Percentiles rank a stretch among this genome's conserved stretches.
Conservation (phyloP, 2,329 filamentous ascomycete species). For the Atkinsonella texensis region DNA sequence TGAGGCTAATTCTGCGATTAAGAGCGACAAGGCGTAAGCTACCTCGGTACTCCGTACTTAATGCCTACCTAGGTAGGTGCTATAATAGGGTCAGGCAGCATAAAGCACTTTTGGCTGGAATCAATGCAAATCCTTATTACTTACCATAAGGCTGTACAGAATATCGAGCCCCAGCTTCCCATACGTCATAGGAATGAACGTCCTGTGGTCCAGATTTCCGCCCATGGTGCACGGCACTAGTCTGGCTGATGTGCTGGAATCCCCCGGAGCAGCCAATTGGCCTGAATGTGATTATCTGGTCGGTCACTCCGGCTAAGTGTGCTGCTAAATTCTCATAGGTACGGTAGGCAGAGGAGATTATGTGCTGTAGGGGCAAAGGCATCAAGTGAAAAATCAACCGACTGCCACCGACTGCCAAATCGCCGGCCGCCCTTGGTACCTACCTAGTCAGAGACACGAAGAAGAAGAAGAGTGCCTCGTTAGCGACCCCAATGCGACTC, state of each 20-base stretch:
- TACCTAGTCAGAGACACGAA: not conserved
- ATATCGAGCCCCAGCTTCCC: slow-evolving; percentile 1
- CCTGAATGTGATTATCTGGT: not conserved
- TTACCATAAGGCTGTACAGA: not conserved
- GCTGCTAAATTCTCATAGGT: no score
- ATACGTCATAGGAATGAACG: slow-evolving; percentile 9
- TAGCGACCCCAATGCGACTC: not conserved
- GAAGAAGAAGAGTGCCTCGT: not conserved
- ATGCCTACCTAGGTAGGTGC: no score
- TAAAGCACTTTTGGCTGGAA: not conserved
- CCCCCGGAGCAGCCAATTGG: not conserved
- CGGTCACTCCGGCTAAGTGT: not conserved
- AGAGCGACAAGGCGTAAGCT: no score
- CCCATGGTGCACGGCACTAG: not conserved
- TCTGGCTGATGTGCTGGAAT: not conserved
- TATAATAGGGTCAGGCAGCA: not conserved
- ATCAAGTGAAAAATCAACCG: no score
- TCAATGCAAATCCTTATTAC: not conserved
- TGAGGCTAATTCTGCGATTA: no score
- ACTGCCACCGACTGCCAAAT: no score
- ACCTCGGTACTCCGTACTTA: no score
- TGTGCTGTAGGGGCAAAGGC: no score
- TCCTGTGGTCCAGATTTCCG: not conserved
- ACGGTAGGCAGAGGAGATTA: not conserved
- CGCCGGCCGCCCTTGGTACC: no score